Percentiles rank a stretch among this genome's conserved stretches.
Conservation (phyloP, 2,329 filamentous ascomycete genomes). For the Cytospora mali region DNA sequence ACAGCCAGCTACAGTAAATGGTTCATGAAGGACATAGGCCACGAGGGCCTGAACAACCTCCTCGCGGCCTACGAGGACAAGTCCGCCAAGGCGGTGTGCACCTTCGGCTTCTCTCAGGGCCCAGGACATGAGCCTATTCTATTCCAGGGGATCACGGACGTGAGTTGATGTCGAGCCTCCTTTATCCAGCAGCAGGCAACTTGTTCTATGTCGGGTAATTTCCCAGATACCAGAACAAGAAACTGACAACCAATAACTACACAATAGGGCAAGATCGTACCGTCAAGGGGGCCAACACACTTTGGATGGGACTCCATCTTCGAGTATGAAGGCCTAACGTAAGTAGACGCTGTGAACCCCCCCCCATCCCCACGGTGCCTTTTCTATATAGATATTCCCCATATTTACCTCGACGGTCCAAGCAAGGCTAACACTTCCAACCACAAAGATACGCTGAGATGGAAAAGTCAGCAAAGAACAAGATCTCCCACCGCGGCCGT, state of each 20-base stretch:
- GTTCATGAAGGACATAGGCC: conserved; percentile 84
- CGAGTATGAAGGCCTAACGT: conserved; percentile 87
- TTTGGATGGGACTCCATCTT: conserved; percentile 99
- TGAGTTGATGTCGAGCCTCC: conserved; percentile 47
- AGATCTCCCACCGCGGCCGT: conserved; percentile 85
- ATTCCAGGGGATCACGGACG: conserved; percentile 88
- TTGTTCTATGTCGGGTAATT: background rate
- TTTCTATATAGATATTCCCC: too few species aligned
- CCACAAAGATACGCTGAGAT: conserved; percentile 80
- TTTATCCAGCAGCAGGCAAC: background rate
- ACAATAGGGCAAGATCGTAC: conserved; percentile 73
- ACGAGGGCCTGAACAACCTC: conserved; percentile 85
- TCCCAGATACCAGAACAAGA: too few species aligned
- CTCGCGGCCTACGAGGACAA: conserved; percentile 89
- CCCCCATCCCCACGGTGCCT: background rate
- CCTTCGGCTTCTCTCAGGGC: conserved; percentile 87
- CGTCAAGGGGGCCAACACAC: conserved; percentile 73
- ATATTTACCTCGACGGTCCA: too few species aligned
- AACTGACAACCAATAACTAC: background rate
- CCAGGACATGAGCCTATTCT: conserved; percentile 82
- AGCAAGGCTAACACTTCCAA: background rate
- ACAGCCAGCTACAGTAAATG: conserved; percentile 73
- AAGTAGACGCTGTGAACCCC: conserved; percentile 38
- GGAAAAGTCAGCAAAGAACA: conserved; percentile 85
- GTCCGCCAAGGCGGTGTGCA: conserved; percentile 89